Base-by-base conservation (phyloP, 306 rosid genomes). In the Mimosa bimucronata region DNA sequence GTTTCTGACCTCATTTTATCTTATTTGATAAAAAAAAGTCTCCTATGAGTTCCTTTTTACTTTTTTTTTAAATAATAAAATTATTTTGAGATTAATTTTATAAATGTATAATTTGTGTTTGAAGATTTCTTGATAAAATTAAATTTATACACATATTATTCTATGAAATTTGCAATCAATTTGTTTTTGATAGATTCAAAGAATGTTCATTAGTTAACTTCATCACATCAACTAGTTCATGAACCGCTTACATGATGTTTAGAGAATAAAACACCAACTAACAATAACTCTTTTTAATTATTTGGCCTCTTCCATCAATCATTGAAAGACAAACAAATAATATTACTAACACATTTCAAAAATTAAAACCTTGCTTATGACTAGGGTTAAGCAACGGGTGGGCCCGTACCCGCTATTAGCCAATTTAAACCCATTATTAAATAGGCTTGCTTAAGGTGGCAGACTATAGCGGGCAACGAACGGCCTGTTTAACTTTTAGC, bases 261-360 rank as follows among this genome's bases (percentile, higher is more conserved):
- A 18, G 26, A 7, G 71, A 37, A 8, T 13, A 34, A 66, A 34
- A 37, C 26, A 9, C 46, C 71, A 34, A 66, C 71, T 3, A 66
- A 19, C 46, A 66, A 66, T 66, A 66, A 66, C 30, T 66, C 15
- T 12, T 66, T 45, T 71, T 46, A 68, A 68, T 71, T 45, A 26
- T 45, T 26, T 45, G 23, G 41, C 75, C 38, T 53, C 61, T 1
- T n/a, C 1, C 23, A 18, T 16, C 58, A 45, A 18, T 16, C 58
- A 45, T 42, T 38, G 5, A 34, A 38, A 13, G 25, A 70, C 26
- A 25, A 45, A 11, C 13, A 50, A 52, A 52, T 34, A 34, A 2
- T 34, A 6, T 7, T n/a, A 21, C 23, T n/a, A 55, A 21, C 62
- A 9, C 3, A 53, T 8, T 53, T n/a, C 1, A 7, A 53, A 50